A percentile compares a stretch with the other conserved stretches of the same genome.
Conservation (phyloP, 441 rosid genomes). For the Raphanus hybrid region DNA sequence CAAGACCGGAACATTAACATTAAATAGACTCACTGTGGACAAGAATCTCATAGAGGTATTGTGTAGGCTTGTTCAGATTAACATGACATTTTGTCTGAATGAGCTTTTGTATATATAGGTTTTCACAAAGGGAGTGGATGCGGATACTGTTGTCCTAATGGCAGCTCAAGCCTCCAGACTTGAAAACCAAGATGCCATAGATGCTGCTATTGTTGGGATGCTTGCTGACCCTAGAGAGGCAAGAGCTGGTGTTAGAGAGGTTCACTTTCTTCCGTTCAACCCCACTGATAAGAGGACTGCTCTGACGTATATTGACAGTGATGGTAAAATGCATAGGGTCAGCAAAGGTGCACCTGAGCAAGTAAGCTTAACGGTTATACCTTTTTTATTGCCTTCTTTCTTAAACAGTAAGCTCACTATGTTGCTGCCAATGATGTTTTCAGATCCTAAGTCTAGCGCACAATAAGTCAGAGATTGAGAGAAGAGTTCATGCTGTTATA, state of each 20-base stretch:
- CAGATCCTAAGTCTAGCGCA: conserved; percentile 89
- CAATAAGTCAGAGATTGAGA: conserved; percentile 82
- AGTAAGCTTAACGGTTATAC: conserved; percentile 48
- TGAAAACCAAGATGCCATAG: conserved; percentile 97
- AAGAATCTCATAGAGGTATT: conserved; percentile 86
- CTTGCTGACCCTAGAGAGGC: conserved; percentile 99
- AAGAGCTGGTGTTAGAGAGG: conserved; percentile 87
- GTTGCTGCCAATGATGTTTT: background rate
- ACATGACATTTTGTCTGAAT: conserved; percentile 21
- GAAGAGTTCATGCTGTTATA: conserved; percentile 88
- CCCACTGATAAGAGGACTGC: conserved; percentile 98
- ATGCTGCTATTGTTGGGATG: conserved; percentile 90
- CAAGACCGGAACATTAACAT: conserved; percentile 92
- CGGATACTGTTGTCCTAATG: conserved; percentile 85
- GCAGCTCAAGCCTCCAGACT: conserved; percentile 92
- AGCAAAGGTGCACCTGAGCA: conserved; percentile 99
- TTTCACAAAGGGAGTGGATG: conserved; percentile 84
- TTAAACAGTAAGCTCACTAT: background rate
- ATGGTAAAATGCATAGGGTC: conserved; percentile 94
- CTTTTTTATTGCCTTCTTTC: background rate
- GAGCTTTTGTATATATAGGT: conserved; percentile 53
- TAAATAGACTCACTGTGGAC: conserved; percentile 92
- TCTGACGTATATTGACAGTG: conserved; percentile 71
- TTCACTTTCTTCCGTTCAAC: conserved; percentile 95
- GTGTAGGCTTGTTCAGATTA: background rate